Conservation (phyloP, 176 grass and related monocot species). For the Rhipidocladum racemiflorum region DNA sequence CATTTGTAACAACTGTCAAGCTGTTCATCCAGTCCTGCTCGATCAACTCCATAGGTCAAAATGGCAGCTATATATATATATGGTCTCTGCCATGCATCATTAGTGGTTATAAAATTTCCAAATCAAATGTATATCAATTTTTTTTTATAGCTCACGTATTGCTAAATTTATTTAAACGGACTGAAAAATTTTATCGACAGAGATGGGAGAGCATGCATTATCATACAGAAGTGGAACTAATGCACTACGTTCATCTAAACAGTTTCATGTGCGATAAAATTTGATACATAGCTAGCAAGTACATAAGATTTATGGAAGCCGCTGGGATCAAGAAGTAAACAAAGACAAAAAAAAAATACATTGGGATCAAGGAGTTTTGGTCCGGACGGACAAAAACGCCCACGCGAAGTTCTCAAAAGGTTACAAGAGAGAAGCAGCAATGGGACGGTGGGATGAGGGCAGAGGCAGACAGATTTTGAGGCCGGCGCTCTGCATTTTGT, state of each 20-base stretch:
- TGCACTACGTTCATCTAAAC: not conserved
- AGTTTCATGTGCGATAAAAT: not conserved
- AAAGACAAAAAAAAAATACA: no score
- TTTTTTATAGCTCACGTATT: no score
- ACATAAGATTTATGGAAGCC: not conserved
- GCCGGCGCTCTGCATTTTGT: no score
- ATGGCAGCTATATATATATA: not conserved
- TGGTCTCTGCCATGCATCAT: not conserved
- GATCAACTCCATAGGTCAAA: not conserved
- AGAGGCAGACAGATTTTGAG: no score
- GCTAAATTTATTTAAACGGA: not conserved
- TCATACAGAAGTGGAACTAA: not conserved
- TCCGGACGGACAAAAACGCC: no score
- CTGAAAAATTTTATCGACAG: not conserved
- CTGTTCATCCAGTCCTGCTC: not conserved
- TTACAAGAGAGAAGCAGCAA: no score
- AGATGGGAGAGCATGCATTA: not conserved
- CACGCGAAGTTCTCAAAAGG: no score
- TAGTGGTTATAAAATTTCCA: not conserved
- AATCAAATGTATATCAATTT: not conserved
- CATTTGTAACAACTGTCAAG: not conserved
- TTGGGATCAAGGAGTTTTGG: not conserved
- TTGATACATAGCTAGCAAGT: not conserved
- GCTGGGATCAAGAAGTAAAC: not conserved
- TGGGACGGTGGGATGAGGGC: no score